These are phyloP conservation scores for Rhodosorus marinus DNA, from an alignment of 23 red algal genomes.

Conservation along the genomic window DNA sequence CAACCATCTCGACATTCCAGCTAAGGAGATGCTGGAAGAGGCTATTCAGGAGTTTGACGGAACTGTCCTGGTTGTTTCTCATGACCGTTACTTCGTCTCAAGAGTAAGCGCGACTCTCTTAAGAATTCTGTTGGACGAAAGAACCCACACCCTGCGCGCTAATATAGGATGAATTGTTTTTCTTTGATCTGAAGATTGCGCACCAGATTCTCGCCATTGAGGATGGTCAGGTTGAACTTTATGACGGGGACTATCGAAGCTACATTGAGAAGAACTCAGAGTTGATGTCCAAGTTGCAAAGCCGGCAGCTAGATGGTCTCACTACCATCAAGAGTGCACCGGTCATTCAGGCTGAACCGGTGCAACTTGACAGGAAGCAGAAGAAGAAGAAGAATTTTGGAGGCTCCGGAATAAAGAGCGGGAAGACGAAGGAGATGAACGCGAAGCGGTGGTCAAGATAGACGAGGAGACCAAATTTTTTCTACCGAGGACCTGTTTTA, in stretches of 20 bases:
- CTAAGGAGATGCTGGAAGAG: constrained; percentile 92
- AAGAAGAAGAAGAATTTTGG: constrained; percentile 89
- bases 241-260: constrained; percentile 88
- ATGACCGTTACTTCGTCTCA: constrained; percentile 98
- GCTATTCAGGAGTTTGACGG: constrained; percentile 91
- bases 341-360: constrained; percentile 13
- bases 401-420: constrained; percentile 53
- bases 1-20: constrained; percentile 82
- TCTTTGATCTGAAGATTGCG: constrained; percentile 82
- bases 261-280: constrained; percentile 81
- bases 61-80: constrained; percentile 78
- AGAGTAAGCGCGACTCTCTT: no score
- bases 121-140: no score
- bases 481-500: no score
- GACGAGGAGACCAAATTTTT: no score
- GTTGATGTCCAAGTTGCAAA: constrained; percentile 39
- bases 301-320: constrained; percentile 64
- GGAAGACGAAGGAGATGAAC: constrained; percentile 68
- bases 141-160: no score
- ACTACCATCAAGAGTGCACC: constrained; percentile 82
- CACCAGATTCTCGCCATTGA: constrained; percentile 81
- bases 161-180: no score
- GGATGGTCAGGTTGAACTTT: constrained; percentile 46
- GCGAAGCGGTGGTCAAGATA: constrained; percentile 70
- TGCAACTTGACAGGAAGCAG: constrained; percentile 14